Percentiles rank a stretch among this genome's conserved stretches.
Evolutionary conservation across 2,329 filamentous ascomycete species (phyloP).

Genomic region (Volutella citrinella): DNA sequence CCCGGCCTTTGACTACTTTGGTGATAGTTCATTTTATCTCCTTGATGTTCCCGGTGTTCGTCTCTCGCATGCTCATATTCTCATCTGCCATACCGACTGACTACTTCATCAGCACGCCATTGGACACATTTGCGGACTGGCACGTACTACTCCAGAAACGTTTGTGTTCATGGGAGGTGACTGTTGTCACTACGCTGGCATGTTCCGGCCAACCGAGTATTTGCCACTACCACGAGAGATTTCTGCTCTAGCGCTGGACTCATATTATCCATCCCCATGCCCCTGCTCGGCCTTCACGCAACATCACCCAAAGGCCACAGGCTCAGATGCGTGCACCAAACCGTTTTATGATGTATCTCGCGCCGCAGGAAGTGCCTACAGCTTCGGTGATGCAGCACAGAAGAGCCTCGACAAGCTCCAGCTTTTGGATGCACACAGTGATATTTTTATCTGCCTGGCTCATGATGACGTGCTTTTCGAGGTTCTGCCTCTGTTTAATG

Average conservation of each 20-base stretch:
- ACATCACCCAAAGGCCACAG: neutral
- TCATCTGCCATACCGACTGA: neutral
- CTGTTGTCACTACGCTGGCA: constrained; percentile 37
- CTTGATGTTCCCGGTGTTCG: constrained; percentile 17
- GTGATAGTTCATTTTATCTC: constrained; percentile 22
- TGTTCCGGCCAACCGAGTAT: constrained; percentile 16
- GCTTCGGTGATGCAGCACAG: constrained; percentile 1
- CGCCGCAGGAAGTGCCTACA: neutral
- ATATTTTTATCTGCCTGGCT: constrained; percentile 2
- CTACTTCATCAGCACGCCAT: constrained; percentile 9
- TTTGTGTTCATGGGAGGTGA: constrained; percentile 44
- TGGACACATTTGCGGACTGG: constrained; percentile 27
- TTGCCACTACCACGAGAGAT: neutral
- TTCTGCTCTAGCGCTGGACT: neutral
- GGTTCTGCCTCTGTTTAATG: neutral
- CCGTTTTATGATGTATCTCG: constrained; percentile 1
- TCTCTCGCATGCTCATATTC: neutral
- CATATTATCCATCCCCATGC: constrained; percentile 1
- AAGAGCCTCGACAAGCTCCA: constrained; percentile 1
- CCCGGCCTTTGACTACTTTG: constrained; percentile 21
- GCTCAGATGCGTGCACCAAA: neutral
- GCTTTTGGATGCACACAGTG: neutral
- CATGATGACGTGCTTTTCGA: constrained; percentile 4
- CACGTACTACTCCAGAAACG: constrained; percentile 33
- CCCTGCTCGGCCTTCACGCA: constrained; percentile 1